Percentiles rank a stretch among this genome's conserved stretches.
These are phyloP conservation scores for Xylaria longipes DNA, from an alignment of 495 filamentous ascomycete genomes.

Conservation along the genomic window DNA sequence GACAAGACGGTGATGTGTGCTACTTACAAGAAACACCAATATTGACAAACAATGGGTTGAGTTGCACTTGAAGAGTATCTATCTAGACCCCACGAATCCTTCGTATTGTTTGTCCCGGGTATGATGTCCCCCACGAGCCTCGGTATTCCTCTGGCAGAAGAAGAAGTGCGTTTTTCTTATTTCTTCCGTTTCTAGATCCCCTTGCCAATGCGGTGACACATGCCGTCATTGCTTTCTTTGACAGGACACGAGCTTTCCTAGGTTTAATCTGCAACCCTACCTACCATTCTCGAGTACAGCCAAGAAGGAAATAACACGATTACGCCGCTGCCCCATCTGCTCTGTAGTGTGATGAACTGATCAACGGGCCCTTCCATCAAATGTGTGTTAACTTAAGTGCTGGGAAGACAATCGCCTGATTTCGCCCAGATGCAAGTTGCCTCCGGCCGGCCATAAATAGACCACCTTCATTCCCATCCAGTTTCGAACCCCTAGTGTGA, in stretches of 20 bases:
- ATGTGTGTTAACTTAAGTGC: neutral
- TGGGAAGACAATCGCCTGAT: constrained; percentile 17
- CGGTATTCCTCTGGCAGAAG: neutral
- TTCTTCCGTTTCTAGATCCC: constrained; percentile 11
- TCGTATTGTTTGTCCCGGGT: neutral
- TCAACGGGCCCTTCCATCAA: neutral
- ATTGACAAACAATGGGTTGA: neutral
- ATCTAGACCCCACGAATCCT: neutral
- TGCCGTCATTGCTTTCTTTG: constrained; percentile 25
- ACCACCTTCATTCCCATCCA: neutral
- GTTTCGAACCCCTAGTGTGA: neutral
- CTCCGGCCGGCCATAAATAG: constrained; percentile 22
- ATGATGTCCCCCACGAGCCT: neutral
- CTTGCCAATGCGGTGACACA: constrained; percentile 20
- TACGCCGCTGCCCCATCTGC: constrained; percentile 16
- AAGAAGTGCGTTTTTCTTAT: neutral
- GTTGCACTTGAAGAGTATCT: neutral
- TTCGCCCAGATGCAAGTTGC: neutral
- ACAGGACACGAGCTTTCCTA: constrained; percentile 17
- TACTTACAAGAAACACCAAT: constrained; percentile 5
- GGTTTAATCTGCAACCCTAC: constrained; percentile 19
- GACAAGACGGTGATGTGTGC: neutral
- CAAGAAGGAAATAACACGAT: constrained; percentile 21
- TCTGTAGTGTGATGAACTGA: neutral
- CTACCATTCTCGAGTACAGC: constrained; percentile 10